Evolutionary conservation across 768 basidiomycete genomes (phyloP).

Genomic region (Termitomyces eurrhizus): DNA sequence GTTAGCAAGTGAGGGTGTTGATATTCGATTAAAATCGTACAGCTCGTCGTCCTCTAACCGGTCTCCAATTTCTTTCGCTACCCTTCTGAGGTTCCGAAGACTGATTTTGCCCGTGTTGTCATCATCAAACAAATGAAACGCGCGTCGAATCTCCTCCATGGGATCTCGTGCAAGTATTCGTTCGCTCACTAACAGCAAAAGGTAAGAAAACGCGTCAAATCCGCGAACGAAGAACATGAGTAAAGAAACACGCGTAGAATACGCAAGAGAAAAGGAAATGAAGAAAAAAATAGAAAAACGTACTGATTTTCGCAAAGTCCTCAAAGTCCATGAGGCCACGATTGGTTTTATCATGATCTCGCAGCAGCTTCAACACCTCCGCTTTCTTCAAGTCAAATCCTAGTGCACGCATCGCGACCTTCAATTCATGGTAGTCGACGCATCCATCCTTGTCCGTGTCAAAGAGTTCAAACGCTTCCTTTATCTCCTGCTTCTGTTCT

Average conservation of each 20-base stretch:
- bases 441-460: constrained; percentile 98
- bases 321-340: constrained; percentile 87
- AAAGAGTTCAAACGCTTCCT: constrained; percentile 98
- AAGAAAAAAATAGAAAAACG: background rate
- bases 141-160: constrained; percentile 92
- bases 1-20: background rate
- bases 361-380: constrained; percentile 90
- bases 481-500: constrained; percentile 93
- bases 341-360: constrained; percentile 86
- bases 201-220: constrained; percentile 15
- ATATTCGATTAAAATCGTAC: constrained; percentile 47
- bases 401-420: constrained; percentile 96
- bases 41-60: constrained; percentile 93
- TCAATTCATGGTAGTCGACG: constrained; percentile 97
- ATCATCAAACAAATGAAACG: constrained; percentile 96
- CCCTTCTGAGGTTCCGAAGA: constrained; percentile 83
- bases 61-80: constrained; percentile 97
- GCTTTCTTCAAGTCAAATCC: constrained; percentile 99
- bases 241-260: constrained; percentile 1
- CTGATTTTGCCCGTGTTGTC: constrained; percentile 94
- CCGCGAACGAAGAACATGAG: background rate
- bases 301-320: constrained; percentile 92
- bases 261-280: constrained; percentile 1
- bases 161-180: constrained; percentile 92
- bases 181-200: constrained; percentile 72